Base-by-base conservation (phyloP, 2,329 filamentous ascomycete species). In the Claviceps pusilla region DNA sequence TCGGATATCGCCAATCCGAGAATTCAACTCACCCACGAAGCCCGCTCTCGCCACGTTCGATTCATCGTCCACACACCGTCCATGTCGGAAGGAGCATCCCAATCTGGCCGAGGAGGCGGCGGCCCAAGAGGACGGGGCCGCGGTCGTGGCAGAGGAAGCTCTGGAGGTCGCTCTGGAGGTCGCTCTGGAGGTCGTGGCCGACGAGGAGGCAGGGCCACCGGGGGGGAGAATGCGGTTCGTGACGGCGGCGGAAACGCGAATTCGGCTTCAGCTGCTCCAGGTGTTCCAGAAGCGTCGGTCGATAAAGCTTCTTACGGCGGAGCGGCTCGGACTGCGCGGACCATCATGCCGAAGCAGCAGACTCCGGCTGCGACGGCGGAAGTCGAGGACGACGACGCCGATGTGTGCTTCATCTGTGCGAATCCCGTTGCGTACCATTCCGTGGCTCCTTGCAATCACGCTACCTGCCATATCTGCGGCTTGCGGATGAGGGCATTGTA, bases 391-490 rank as follows among this genome's bases (percentile, higher is more conserved):
- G 79, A 79, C 50, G 79, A 78, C 33, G 84, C 77, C 31, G 89
- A 96, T 58, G 79, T 96, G 57, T 98, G 93, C 79, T 97, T 97
- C 71, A 98, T 98, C 65, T 98, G 93, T 70, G 91, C 93, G 55
- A 95, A 90, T 59, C 81, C 84, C 2, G 84, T 98, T 50, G 82
- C 86, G 50, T 89, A 97, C 72, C 83, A 88, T 62, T 86, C 90
- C 10, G 82, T 98, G 59, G 83, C 90, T 37, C 91, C 93, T 24
- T 98, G 93, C 71, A 97, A 96, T 69, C 93, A 98, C 71, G 80
- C 87, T 55, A 96, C 91, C 50, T 98, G 93, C 67, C 93, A 98
- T 71, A 95, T 97, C 59, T 98, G 93, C 69, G 85, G 89, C 10
- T 73, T 98, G 61, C 81, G 93, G 56, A 81, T 97, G 80, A 81